Evolutionary conservation across 106 monocot genomes (phyloP).

Genomic region (Platanthera zijinensis): DNA sequence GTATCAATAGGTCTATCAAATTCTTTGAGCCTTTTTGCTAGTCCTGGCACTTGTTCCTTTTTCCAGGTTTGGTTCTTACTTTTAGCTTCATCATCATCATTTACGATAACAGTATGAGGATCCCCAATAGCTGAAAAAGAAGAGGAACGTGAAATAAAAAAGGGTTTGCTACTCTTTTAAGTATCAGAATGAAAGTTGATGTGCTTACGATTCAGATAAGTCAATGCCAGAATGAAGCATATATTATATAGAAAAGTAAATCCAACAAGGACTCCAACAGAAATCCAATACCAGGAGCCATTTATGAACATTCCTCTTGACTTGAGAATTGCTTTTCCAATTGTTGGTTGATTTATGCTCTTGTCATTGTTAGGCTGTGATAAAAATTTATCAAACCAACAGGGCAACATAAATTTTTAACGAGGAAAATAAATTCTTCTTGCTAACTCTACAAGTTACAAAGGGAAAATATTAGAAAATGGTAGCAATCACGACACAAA

Average conservation of each 20-base stretch:
- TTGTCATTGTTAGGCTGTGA: conserved; percentile 55
- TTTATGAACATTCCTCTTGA: conserved; percentile 52
- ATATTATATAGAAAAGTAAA: conserved; percentile 52
- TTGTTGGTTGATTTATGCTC: conserved; percentile 44
- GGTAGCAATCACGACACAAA: background rate
- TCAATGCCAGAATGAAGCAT: conserved; percentile 45
- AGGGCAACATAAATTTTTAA: conserved; percentile 12
- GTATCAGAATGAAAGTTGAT: too few relatives aligned
- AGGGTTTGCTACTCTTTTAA: too few relatives aligned
- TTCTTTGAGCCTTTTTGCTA: too few relatives aligned
- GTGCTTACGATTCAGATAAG: conserved; percentile 43
- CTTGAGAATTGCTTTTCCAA: conserved; percentile 68
- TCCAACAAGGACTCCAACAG: conserved; percentile 48
- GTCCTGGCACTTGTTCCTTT: too few relatives aligned
- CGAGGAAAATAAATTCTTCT: conserved; percentile 3
- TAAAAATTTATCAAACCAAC: background rate
- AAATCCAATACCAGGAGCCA: conserved; percentile 64
- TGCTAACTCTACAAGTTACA: conserved; percentile 37
- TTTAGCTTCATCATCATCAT: too few relatives aligned
- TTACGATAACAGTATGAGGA: too few relatives aligned
- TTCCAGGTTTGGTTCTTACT: too few relatives aligned
- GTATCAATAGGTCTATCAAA: too few relatives aligned
- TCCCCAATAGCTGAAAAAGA: too few relatives aligned
- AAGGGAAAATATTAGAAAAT: background rate
- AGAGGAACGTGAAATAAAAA: too few relatives aligned